Base-by-base conservation (phyloP, 192 early-diverging fungal species). In the Linnemannia schmuckeri region DNA sequence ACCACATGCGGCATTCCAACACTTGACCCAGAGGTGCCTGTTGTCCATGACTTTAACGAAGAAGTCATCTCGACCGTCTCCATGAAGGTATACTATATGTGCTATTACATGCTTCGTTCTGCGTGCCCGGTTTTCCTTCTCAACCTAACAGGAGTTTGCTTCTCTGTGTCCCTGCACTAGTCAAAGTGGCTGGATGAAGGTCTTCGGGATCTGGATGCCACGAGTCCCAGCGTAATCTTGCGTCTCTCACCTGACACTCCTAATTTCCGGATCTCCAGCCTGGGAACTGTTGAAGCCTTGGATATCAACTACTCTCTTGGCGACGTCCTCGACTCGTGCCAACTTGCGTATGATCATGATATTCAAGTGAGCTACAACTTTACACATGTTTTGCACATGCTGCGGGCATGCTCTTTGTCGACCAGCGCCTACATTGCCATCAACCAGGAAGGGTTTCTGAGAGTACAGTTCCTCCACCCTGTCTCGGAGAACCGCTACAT, bases 241-340 rank as follows among this genome's bases (percentile, higher is more conserved):
- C 85, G 85, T 0, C 72, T 87, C 17, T 87, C 85, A 6, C 75
- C 85, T 3, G 85, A 81, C 3, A 87, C 81, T 30, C 85, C 85
- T 10, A 79, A 87, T 35, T 66, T 87, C 8, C 78, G 85, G 0
- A 87, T 87, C 17, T 87, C 85, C 8, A 87, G 85, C 70, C 73
- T 87, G 61, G 85, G 85, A 8, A 87, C 85, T 0, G 78, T 87
- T n/a, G 85, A 87, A 35, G 81, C 77, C 33, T 47, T 87, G 49
- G 85, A 87, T 68, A 80, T 87, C 44, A 87, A 87, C 68, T 87
- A 87, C n/a, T 87, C 85, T 3, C 75, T 74, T 44, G 85, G 85
- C 22, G 85, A 87, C 71, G 85, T 87, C 30, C 69, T 87, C 13
- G 79, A 87, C 41, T 70, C 79, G 3, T 87, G 81, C 61, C 52